Evolutionary conservation across 108 stramenopile species (phyloP).

Genomic region (Skeletonema grethae): DNA sequence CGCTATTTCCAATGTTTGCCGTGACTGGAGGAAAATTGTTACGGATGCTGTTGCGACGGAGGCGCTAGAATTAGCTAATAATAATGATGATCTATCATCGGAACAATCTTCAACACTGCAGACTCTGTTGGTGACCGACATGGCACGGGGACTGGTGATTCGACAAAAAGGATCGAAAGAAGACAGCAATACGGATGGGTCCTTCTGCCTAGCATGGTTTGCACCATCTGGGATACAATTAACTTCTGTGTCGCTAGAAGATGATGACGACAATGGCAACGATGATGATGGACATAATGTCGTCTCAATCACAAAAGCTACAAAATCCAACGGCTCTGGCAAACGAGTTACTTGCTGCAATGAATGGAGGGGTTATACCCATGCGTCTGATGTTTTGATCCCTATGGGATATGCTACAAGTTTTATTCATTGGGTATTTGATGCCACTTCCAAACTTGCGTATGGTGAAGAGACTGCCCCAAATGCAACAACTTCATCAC

Average conservation of each 20-base stretch:
- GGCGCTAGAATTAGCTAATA: slow-evolving; percentile 13
- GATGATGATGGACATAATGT: slow-evolving; percentile 10
- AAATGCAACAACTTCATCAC: slow-evolving; percentile 5
- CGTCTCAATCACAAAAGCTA: background rate
- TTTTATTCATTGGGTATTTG: slow-evolving; percentile 57
- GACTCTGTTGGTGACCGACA: slow-evolving; percentile 50
- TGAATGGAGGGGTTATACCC: slow-evolving; percentile 73
- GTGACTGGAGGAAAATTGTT: slow-evolving; percentile 51
- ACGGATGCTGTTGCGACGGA: slow-evolving; percentile 18
- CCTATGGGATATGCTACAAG: slow-evolving; percentile 69
- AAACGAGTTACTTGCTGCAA: slow-evolving; percentile 35
- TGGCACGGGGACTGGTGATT: slow-evolving; percentile 44
- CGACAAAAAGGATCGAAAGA: slow-evolving; percentile 3
- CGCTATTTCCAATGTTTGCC: slow-evolving; percentile 64
- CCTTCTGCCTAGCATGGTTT: slow-evolving; percentile 85
- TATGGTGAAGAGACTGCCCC: background rate
- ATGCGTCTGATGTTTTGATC: slow-evolving; percentile 63
- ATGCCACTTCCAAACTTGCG: slow-evolving; percentile 8
- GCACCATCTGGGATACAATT: slow-evolving; percentile 70
- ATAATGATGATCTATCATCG: background rate
- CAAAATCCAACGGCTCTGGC: slow-evolving; percentile 9
- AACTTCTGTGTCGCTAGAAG: slow-evolving; percentile 33
- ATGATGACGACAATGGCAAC: slow-evolving; percentile 29
- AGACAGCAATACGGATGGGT: slow-evolving; percentile 42
- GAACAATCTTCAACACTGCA: slow-evolving; percentile 8